Evolutionary conservation across 2,329 filamentous ascomycete species (phyloP), one percentile per base, ranked within the genome.

Genomic region (Talaromyces amestolkiae): DNA sequence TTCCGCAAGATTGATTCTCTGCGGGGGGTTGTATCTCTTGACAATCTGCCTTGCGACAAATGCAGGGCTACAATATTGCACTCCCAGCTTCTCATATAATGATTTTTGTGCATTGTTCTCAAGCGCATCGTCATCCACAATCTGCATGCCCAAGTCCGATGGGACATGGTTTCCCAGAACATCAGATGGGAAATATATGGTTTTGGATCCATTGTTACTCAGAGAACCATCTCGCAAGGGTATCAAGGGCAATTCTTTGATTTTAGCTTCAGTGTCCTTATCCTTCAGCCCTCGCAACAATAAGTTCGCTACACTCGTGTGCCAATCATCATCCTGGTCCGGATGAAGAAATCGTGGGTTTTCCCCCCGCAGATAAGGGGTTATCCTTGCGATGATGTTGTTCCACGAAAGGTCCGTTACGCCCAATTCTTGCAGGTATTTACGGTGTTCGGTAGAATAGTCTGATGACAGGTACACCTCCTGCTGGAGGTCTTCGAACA

Each of bases 21-120:
- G 17, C n/a, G 58, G 58, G 22, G 41, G 22, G 58, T 19, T 19
- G 41, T 61, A 61, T 49, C 27, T 61, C 41, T 33, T 61, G 17
- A 22, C 24, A 33, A 61, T 61, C 41, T 35, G 15, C 11, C 19
- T 33, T 19, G 17, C 22, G 58, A 61, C 27, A 33, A 61, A 35
- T 13, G 22, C 2, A 49, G 58, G 39, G 11, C 2, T 1, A 22
- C 58, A 60, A n/a, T 60, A 45, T 19, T 47, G 22, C 4, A 60
- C 58, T 3, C 17, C 15, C 47, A 60, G 58, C 10, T 33, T 19
- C 13, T 60, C 17, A 35, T 49, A 60, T 31, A 60, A 24, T 7
- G 13, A 27, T 7, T 51, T 31, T 51, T 24, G 22, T 27, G 24
- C 47, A 17, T 8, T 31, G 24, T 51, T 51, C 2, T 51, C 27